These are phyloP conservation scores for Plectosphaerella cucumerina DNA, from an alignment of 2,329 filamentous ascomycete genomes.

Conservation along the genomic window DNA sequence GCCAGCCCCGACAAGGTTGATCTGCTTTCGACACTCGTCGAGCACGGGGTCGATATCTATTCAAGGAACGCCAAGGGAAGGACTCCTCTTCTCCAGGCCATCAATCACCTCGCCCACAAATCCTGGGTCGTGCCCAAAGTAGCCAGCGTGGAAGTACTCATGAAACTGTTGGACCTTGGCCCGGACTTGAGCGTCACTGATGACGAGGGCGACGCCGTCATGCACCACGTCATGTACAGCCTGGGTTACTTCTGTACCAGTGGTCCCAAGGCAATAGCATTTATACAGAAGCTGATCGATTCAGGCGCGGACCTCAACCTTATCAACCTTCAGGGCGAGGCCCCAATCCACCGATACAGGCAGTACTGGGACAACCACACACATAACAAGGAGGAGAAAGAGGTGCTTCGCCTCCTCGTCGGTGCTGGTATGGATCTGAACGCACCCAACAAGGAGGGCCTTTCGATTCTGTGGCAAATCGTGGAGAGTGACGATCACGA, in stretches of 20 bases:
- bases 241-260: not conserved
- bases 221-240: not conserved
- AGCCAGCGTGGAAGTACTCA: not conserved
- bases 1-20: not conserved
- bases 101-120: not conserved
- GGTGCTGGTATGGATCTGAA: slow-evolving; percentile 18
- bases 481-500: slow-evolving; percentile 3
- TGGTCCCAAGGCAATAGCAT: not conserved
- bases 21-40: not conserved
- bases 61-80: not conserved
- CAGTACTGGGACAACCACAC: not conserved
- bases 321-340: not conserved
- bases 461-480: slow-evolving; percentile 8
- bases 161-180: not conserved
- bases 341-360: not conserved
- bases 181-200: not conserved
- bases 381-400: not conserved
- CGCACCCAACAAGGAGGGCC: slow-evolving; percentile 10
- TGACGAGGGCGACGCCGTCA: not conserved
- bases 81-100: not conserved
- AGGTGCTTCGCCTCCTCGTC: slow-evolving; percentile 7
- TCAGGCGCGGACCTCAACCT: not conserved
- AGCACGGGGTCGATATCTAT: not conserved
- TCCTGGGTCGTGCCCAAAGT: not conserved
- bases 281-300: not conserved